These are phyloP conservation scores for Selaginella tamariscina DNA, from an alignment of 75 land plant genomes.

Conservation along the genomic window DNA sequence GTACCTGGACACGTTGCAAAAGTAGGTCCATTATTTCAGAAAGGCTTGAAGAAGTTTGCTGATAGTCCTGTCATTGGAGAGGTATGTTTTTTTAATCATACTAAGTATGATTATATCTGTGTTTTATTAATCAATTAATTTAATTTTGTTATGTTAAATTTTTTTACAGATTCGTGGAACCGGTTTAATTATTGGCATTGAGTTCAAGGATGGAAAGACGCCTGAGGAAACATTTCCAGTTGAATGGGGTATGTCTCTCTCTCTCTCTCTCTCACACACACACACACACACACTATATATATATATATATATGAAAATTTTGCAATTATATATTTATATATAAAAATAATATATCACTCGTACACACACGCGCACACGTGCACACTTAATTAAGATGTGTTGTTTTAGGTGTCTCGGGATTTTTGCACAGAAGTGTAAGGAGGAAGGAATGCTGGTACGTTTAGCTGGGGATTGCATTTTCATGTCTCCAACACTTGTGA, in stretches of 20 bases:
- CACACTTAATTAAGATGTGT: not conserved
- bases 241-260: conserved; percentile 62
- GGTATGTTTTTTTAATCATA: conserved; percentile 31
- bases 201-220: conserved; percentile 77
- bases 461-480: conserved; percentile 74
- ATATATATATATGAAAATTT: not conserved
- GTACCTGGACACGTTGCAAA: conserved; percentile 49
- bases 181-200: conserved; percentile 74
- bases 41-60: conserved; percentile 53
- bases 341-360: not conserved
- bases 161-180: conserved; percentile 66
- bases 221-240: conserved; percentile 74
- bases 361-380: not conserved
- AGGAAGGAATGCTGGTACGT: conserved; percentile 79
- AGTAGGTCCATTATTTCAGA: conserved; percentile 71
- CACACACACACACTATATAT: not conserved
- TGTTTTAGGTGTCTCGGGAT: conserved; percentile 51
- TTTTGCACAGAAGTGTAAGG: conserved; percentile 67
- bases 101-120: not conserved
- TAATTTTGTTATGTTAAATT: not conserved
- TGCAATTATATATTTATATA: not conserved
- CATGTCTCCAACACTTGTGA: conserved; percentile 82
- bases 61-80: conserved; percentile 90
- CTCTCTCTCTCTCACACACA: not conserved
- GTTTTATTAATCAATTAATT: not conserved